Evolutionary conservation across 805 yeast species (phyloP), one percentile per base, ranked within the genome.

Genomic region (Candida sithepensis): DNA sequence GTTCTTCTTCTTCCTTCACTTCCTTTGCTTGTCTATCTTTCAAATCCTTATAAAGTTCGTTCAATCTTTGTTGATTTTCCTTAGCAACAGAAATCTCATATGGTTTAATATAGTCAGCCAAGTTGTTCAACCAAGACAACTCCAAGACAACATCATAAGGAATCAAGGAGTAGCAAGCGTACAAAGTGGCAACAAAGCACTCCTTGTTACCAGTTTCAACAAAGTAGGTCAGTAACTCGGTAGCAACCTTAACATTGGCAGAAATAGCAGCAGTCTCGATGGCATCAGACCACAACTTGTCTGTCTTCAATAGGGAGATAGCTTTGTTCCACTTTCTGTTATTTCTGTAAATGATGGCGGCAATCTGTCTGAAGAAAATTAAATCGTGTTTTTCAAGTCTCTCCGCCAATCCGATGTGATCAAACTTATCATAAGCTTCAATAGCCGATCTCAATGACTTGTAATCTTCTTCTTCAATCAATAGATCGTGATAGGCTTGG

Each of bases 141-240:
- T 94, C 99, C 56, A 85, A 69, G 19, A 92, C 96, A 60, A 84
- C 83, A 62, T 94, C 99, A 55, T 81, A 82, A 45, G 81, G 80
- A 55, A 94, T 74, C 61, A 84, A 73, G 44, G 85, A 87, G 67
- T 94, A 94, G 61, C 95, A 88, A 5, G 88, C 73, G 71, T 85
- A 94, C 62, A 94, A 76, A 51, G 91, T 79, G 5, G 96, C 97
- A 60, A 90, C 85, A 64, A 89, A 87, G 60, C 96, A 88, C 73
- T 94, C 99, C 69, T 85, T 89, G 72, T 94, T 94, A 57, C 96
- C 98, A 36, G 96, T 88, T 60, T 92, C 97, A 50, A 94, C 97
- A 67, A 94, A 94, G 72, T 92, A 94, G 45, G 85, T 78, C 66
- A 94, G 73, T 54, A 88, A 73, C 50, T 94, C 98, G 66, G 88